Evolutionary conservation across 305 asterid species (phyloP).

Genomic region (Plantago coronopus): DNA sequence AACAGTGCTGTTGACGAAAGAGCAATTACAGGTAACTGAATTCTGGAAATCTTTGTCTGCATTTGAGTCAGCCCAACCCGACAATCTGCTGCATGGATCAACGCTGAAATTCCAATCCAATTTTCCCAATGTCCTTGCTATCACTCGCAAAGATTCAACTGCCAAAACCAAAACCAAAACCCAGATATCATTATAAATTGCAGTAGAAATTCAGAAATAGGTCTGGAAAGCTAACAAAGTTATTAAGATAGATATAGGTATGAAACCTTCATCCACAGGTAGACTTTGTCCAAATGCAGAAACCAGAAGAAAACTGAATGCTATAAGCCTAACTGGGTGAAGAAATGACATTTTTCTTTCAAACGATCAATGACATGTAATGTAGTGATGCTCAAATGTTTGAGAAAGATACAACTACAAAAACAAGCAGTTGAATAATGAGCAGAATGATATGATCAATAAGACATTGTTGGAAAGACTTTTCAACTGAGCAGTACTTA

Average conservation of each 20-base stretch:
- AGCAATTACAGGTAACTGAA: slow-evolving; percentile 39
- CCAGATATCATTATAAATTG: too few species aligned
- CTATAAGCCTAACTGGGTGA: not conserved
- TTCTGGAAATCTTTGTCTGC: slow-evolving; percentile 22
- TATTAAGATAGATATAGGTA: too few species aligned
- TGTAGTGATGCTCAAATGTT: too few species aligned
- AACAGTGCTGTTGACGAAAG: slow-evolving; percentile 25
- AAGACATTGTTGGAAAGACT: too few species aligned
- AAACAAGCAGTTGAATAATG: too few species aligned
- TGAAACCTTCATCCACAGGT: slow-evolving; percentile 3
- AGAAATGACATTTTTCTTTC: not conserved
- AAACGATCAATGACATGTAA: not conserved
- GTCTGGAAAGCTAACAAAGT: too few species aligned
- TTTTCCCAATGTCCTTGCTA: slow-evolving; percentile 42
- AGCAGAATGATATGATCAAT: too few species aligned
- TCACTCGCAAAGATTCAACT: slow-evolving; percentile 44
- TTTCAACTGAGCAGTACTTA: too few species aligned
- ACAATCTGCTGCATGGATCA: slow-evolving; percentile 52
- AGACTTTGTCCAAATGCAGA: slow-evolving; percentile 4
- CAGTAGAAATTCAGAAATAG: too few species aligned
- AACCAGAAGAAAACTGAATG: not conserved
- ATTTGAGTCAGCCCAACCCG: slow-evolving; percentile 33
- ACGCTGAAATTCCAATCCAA: slow-evolving; percentile 44
- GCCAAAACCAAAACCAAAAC: slow-evolving; percentile 9
- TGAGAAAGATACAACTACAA: too few species aligned